Evolutionary conservation across 2,329 filamentous ascomycete species (phyloP).

Genomic region (Plectosphaerella cucumerina): DNA sequence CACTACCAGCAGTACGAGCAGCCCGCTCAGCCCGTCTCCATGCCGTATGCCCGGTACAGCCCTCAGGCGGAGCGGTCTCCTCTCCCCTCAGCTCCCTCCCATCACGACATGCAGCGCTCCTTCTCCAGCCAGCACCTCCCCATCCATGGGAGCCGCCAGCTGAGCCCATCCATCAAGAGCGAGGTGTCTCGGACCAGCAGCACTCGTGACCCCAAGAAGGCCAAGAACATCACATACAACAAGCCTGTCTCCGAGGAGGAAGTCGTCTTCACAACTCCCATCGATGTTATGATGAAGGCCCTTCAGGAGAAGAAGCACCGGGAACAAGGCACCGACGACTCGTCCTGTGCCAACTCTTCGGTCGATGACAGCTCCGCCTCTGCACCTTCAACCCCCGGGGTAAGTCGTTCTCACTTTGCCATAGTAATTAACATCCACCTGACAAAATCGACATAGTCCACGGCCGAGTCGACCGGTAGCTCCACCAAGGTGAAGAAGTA

Average conservation of each 20-base stretch:
- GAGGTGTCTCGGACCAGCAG: constrained; percentile 8
- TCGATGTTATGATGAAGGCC: constrained; percentile 84
- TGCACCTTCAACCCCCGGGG: constrained; percentile 6
- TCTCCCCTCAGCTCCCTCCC: background rate
- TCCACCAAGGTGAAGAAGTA: constrained; percentile 52
- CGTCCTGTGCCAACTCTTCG: too few species aligned
- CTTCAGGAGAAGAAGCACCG: constrained; percentile 66
- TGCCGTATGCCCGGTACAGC: constrained; percentile 11
- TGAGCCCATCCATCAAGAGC: constrained; percentile 9
- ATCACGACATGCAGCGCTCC: too few species aligned
- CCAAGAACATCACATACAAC: constrained; percentile 41
- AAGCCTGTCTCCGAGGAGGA: constrained; percentile 42
- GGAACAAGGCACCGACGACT: constrained; percentile 10
- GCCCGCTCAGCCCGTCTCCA: constrained; percentile 11
- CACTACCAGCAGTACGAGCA: constrained; percentile 38
- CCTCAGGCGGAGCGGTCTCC: background rate
- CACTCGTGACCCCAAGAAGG: constrained; percentile 15
- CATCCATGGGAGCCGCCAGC: constrained; percentile 4
- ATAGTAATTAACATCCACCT: too few species aligned
- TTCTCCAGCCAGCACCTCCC: background rate
- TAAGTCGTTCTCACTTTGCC: background rate
- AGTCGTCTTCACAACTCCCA: constrained; percentile 71
- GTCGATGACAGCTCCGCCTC: constrained; percentile 3
- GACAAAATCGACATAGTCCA: background rate
- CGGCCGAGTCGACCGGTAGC: background rate